A percentile compares a stretch with the other conserved stretches of the same genome.
Conservation (phyloP, 805 yeast species). For the Ogataea pilisensis region DNA sequence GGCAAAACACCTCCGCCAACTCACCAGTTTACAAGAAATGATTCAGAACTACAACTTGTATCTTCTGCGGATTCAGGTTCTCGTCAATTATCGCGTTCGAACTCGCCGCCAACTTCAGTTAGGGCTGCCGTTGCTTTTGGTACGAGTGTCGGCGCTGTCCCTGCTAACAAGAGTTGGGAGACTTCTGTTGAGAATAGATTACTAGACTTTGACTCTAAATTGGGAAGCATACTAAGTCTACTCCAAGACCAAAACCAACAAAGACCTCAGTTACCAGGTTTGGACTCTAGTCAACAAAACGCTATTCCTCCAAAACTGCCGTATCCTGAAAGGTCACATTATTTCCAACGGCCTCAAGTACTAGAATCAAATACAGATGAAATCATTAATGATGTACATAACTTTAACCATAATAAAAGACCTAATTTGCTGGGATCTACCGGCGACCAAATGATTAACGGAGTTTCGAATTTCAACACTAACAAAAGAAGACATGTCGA, state of each 20-base stretch:
- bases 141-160: not conserved
- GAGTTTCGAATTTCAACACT: too few relatives aligned
- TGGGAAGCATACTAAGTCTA: conserved; percentile 34
- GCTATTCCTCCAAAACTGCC: not conserved
- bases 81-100: not conserved
- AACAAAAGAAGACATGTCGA: not conserved
- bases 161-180: conserved; percentile 27
- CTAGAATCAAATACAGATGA: not conserved
- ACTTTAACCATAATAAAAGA: not conserved
- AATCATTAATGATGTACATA: not conserved
- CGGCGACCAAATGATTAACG: not conserved
- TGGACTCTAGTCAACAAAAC: not conserved
- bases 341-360: not conserved
- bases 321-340: not conserved
- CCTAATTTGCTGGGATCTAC: not conserved
- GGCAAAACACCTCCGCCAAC: conserved; percentile 4
- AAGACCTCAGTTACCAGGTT: not conserved
- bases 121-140: too few relatives aligned
- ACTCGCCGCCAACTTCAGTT: not conserved
- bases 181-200: conserved; percentile 35
- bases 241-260: conserved; percentile 27
- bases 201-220: conserved; percentile 35
- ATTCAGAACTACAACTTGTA: not conserved
- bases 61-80: not conserved
- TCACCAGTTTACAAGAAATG: not conserved